Evolutionary conservation across 2,329 filamentous ascomycete species (phyloP), one percentile per base, ranked within the genome.

Genomic region (Monosporascus sp.): DNA sequence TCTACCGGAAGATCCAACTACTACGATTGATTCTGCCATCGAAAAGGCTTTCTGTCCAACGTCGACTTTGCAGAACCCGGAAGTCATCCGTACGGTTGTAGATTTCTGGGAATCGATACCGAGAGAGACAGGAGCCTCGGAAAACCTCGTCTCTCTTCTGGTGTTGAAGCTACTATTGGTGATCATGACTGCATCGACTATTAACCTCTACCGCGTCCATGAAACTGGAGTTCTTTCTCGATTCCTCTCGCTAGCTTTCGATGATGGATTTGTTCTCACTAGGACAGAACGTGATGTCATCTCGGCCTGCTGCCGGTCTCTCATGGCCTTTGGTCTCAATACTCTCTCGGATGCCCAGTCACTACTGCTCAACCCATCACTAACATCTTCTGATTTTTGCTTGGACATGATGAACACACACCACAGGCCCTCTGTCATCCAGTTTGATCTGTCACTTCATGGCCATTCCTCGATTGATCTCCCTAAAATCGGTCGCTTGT

Each of bases 391-490:
- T 14, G 81, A 87, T 49, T 94, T 96, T 64, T 82, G 78, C 58
- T 75, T 96, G 20, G 80, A 85, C 50, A 87, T 89, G 67, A 82
- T 95, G 59, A 84, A 85, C 58, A 79, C 79, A 48, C 91, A 93
- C 55, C 85, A 87, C 59, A 82, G 85, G 16, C 91, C 94, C 6
- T 84, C 92, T 0, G 92, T 89, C 68, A 88, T 99, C 60, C 91
- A 97, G 62, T 97, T 99, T 70, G 94, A 99, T 68, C 78, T 99
- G 22, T 94, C 91, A 1, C 74, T 91, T 17, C 81, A 91, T 68
- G 95, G 95, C 0, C 93, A 91, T 70, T 89, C 90, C 16, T 96
- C 94, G 0, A 82, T 97, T 57, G 95, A 99, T 68, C 77, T 99
- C 27, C 84, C 91, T 7, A 92, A 85, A n/a, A 77, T 99, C 26